A percentile compares a stretch with the other conserved stretches of the same genome.
Evolutionary conservation across 2,329 filamentous ascomycete species (phyloP).

Genomic region (Geosmithia flava): DNA sequence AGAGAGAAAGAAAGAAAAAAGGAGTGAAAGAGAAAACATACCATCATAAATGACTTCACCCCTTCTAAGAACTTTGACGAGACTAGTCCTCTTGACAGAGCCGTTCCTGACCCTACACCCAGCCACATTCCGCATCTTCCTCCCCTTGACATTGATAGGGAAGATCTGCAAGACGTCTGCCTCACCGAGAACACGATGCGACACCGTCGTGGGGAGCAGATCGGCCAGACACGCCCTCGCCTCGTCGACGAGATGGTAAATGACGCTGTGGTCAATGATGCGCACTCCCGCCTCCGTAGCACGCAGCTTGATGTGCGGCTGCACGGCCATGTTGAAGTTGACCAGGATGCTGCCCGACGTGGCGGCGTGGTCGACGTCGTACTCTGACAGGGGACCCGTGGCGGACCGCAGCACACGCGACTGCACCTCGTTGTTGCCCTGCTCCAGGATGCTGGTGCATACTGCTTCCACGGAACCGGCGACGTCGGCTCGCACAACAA

Average conservation of each 20-base stretch:
- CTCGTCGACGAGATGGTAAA: constrained; percentile 68
- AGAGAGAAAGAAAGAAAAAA: constrained; percentile 4
- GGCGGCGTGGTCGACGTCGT: constrained; percentile 78
- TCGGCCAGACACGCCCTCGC: constrained; percentile 57
- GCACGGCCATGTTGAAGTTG: constrained; percentile 70
- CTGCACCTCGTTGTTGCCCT: constrained; percentile 76
- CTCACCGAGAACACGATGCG: constrained; percentile 67
- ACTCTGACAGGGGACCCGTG: constrained; percentile 71
- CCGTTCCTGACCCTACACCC: constrained; percentile 85
- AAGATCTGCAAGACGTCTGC: constrained; percentile 78
- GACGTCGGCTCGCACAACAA: constrained; percentile 87
- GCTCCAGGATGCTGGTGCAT: constrained; percentile 57
- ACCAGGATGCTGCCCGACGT: constrained; percentile 65
- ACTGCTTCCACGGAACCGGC: constrained; percentile 90
- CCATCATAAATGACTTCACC: constrained; percentile 70
- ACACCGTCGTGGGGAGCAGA: constrained; percentile 54
- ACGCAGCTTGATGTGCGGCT: constrained; percentile 52
- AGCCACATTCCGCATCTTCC: constrained; percentile 62
- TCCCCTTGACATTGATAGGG: constrained; percentile 66
- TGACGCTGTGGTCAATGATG: constrained; percentile 77
- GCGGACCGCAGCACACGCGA: constrained; percentile 65
- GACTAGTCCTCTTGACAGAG: constrained; percentile 46
- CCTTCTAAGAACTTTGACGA: constrained; percentile 59
- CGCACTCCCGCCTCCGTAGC: constrained; percentile 61
- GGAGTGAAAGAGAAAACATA: constrained; percentile 30